Evolutionary conservation across 2,329 filamentous ascomycete genomes (phyloP), one percentile per base, ranked within the genome.

Genomic region (Colletotrichum orchidophilum): DNA sequence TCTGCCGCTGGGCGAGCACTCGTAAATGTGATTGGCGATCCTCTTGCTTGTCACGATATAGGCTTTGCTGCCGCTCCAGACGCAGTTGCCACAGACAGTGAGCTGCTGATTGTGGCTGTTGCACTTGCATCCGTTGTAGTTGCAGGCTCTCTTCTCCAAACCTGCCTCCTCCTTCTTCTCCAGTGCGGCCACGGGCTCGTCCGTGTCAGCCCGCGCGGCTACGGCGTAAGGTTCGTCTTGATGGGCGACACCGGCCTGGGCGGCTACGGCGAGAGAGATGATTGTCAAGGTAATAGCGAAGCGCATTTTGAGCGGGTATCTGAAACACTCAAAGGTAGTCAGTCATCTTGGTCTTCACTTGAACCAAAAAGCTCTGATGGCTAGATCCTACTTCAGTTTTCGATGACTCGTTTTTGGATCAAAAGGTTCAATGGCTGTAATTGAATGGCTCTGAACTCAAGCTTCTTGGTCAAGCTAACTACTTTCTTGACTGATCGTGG

Each of bases 51-150:
- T 75, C 53, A 76, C 70, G 33, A 74, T 66, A 39, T 67, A 74
- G 9, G 31, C 46, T 31, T 58, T 58, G 52, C 68, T 66, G 63
- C 71, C 50, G 61, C 50, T 52, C 74, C 75, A 76, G 21, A 66
- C 65, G 69, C 76, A 77, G 74, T 73, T 74, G 69, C 76, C 75
- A 63, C 76, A 77, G 64, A 71, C 72, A 11, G 73, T 74, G 52
- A 75, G 62, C 73, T 76, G 76, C 57, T 72, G 70, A 7, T 73
- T 70, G 50, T 73, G 72, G 69, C 71, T 75, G 67, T 74, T 72
- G 66, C 75, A 77, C 60, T 73, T 73, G 75, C 76, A 76, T 9
- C 75, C 73, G 52, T 74, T 76, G 63, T 75, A 63, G 42, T 53
- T 60, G 73, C 75, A 76, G 31, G 73, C 74, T 9, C 74, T 72